Conservation (phyloP, 345 rosid genomes). For the Euphorbia tirucalli region DNA sequence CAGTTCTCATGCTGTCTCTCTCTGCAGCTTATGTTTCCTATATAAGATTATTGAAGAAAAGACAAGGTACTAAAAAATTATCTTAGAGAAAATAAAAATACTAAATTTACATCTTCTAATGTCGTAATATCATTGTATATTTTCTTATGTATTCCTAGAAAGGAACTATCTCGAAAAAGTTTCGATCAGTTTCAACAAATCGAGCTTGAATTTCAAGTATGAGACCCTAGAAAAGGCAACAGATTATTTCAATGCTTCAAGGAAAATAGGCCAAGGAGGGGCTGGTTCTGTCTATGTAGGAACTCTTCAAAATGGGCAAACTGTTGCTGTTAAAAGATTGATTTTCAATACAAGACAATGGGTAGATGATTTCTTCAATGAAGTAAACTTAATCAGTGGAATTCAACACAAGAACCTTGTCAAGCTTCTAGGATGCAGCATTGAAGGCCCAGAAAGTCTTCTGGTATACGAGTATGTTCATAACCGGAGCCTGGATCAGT, state of each 20-base stretch:
- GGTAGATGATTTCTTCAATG: slow-evolving; percentile 59
- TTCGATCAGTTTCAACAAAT: slow-evolving; percentile 26
- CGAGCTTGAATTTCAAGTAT: slow-evolving; percentile 38
- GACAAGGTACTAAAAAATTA: slow-evolving; percentile 34
- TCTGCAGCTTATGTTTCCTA: slow-evolving; percentile 31
- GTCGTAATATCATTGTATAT: not conserved
- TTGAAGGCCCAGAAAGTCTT: slow-evolving; percentile 62
- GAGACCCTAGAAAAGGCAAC: slow-evolving; percentile 57
- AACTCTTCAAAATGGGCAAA: slow-evolving; percentile 37
- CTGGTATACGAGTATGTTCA: slow-evolving; percentile 52
- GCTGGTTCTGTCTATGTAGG: slow-evolving; percentile 48
- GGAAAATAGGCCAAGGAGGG: slow-evolving; percentile 56
- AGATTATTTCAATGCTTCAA: slow-evolving; percentile 36
- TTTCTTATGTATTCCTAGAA: slow-evolving; percentile 16
- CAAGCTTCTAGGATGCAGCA: slow-evolving; percentile 55
- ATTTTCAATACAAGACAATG: slow-evolving; percentile 53
- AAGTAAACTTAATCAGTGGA: slow-evolving; percentile 50
- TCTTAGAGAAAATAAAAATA: not conserved
- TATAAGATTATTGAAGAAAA: slow-evolving; percentile 27
- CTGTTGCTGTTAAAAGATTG: slow-evolving; percentile 51
- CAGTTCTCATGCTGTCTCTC: slow-evolving; percentile 34
- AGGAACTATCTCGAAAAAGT: slow-evolving; percentile 25
- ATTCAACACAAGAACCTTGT: slow-evolving; percentile 58
- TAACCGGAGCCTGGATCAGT: slow-evolving; percentile 53
- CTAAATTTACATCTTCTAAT: not conserved